Base-by-base conservation (phyloP, 2,329 filamentous ascomycete species). In the Botrytis sinoallii region DNA sequence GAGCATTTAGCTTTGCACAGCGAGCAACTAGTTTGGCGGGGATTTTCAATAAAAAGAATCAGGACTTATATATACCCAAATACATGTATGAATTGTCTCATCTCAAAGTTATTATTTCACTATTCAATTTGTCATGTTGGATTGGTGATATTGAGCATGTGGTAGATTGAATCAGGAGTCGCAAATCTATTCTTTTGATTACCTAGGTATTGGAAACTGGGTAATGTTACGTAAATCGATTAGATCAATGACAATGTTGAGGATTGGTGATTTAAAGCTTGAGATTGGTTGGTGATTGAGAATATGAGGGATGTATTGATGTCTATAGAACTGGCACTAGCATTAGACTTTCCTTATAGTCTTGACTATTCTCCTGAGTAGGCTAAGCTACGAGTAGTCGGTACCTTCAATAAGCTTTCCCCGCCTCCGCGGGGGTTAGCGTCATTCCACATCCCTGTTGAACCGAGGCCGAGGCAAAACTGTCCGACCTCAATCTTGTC, bases 401-500 rank as follows among this genome's bases (percentile, higher is more conserved):
- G 14, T 25, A 61, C 9, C 59, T 61, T 18, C 16, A 25, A 6
- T 40, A 18, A 40, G 10, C 48, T 48, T 69, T 25, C 66, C 66
- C 66, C 66, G 48, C 48, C 48, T 69, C n/a, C 35, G 52, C 40
- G 63, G 63, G 63, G 70, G 12, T 29, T 72, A 72, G 63, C 63
- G 63, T 72, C 22, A 6, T 40, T 25, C 20, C 5, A 48, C 25
- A 72, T 52, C 71, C 70, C 52, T 72, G 71, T 69, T 57, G 44
- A 74, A 61, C 44, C 29, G 55, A 69, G 8, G 69, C 55, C 72
- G 72, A 74, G 72, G 72, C 67, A 71, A 65, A 40, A 38, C 44
- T 25, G 67, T 67, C 57, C 6, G 16, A 60, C 25, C 66, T 60
- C 72, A 48, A 22, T 40, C 38, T 25, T 52, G 59, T 46, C 40